These are phyloP conservation scores for Lodderomyces pseudojiufengensis DNA, from an alignment of 1,139 yeast genomes.

Conservation along the genomic window DNA sequence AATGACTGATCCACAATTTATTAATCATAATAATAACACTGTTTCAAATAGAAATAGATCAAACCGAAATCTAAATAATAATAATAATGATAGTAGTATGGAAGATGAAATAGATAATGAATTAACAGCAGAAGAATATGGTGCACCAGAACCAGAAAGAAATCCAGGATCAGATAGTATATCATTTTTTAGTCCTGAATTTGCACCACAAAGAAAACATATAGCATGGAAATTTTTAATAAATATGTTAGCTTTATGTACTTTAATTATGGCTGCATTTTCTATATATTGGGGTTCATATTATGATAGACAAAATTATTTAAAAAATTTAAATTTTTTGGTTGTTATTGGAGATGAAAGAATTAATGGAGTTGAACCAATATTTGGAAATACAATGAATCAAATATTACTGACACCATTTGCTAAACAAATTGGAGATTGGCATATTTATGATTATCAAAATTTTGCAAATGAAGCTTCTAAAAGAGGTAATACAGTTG, in stretches of 20 bases:
- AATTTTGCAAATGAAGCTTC: conserved; percentile 31
- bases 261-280: conserved; percentile 28
- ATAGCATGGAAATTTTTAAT: conserved; percentile 17
- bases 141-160: no score
- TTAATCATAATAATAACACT: no score
- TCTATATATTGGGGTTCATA: conserved; percentile 45
- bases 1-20: no score
- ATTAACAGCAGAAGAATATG: not conserved
- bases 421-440: conserved; percentile 33
- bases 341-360: conserved; percentile 40
- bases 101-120: not conserved
- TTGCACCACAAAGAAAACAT: conserved; percentile 18
- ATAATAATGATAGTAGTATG: no score
- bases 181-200: conserved; percentile 9
- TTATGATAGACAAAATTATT: conserved; percentile 25
- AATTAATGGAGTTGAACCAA: conserved; percentile 25
- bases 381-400: conserved; percentile 24
- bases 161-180: no score
- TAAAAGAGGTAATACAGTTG: conserved; percentile 25
- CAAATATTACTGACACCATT: conserved; percentile 17
- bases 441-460: conserved; percentile 34
- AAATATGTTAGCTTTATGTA: conserved; percentile 26
- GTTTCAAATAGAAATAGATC: conserved; percentile 2
- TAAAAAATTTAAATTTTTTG: conserved; percentile 33
- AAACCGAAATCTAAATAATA: no score